A percentile compares a stretch with the other conserved stretches of the same genome.
phyloP scores from a whole-genome alignment of 441 rosid species.

The Croton laevigatus region DNA sequence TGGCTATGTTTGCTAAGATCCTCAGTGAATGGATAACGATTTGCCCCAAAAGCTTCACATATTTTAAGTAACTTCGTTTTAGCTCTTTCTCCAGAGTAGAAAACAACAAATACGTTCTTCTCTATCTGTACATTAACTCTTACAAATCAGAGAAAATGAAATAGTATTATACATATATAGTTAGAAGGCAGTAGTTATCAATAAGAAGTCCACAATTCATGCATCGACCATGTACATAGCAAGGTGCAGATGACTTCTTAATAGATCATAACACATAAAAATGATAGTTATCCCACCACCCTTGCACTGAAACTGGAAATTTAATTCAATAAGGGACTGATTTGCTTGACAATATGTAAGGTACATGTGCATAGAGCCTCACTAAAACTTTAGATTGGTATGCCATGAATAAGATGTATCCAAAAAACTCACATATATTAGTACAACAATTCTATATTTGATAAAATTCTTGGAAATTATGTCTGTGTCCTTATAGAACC shows the following conservation, averaged over 20 bases:
- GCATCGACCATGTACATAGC: background rate
- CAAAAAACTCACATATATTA: background rate
- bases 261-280: background rate
- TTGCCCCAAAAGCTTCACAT: slow-evolving; percentile 96
- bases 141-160: slow-evolving; percentile 24
- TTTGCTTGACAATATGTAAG: background rate
- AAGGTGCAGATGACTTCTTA: background rate
- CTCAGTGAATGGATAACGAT: slow-evolving; percentile 79
- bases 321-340: slow-evolving; percentile 2
- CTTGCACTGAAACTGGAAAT: background rate
- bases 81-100: slow-evolving; percentile 84
- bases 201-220: slow-evolving; percentile 4
- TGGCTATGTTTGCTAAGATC: slow-evolving; percentile 66
- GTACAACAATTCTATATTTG: background rate
- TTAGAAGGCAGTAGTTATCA: background rate
- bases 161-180: slow-evolving; percentile 15
- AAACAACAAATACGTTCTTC: slow-evolving; percentile 81
- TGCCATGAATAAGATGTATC: background rate
- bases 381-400: background rate
- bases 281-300: background rate
- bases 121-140: slow-evolving; percentile 54
- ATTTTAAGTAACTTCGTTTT: slow-evolving; percentile 81
- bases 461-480: background rate
- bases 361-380: background rate
- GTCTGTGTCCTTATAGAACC: background rate